A percentile compares a stretch with the other conserved stretches of the same genome.
These are phyloP conservation scores for Seiridium cupressi DNA, from an alignment of 2,329 filamentous ascomycete genomes.

Conservation along the genomic window DNA sequence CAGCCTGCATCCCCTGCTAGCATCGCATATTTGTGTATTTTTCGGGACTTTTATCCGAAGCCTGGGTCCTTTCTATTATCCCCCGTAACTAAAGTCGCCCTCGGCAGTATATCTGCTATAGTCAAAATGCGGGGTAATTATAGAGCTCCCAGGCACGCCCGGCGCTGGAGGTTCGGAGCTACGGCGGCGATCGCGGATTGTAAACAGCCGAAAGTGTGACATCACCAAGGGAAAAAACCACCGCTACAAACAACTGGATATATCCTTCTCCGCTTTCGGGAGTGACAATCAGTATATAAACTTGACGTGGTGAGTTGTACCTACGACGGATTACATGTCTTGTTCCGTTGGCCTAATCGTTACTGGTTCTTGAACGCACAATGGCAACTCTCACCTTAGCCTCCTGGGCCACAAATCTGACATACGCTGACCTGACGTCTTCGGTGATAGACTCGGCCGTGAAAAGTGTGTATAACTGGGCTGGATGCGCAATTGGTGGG, in stretches of 20 bases:
- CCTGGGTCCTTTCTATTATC: too few species aligned
- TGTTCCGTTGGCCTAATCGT: background rate
- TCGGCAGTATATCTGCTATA: too few species aligned
- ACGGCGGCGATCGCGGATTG: background rate
- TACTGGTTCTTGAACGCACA: too few species aligned
- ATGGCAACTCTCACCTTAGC: conserved; percentile 48
- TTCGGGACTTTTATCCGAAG: too few species aligned
- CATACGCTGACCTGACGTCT: conserved; percentile 35
- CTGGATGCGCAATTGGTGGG: conserved; percentile 51
- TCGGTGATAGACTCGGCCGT: conserved; percentile 41
- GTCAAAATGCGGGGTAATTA: background rate
- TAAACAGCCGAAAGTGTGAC: background rate
- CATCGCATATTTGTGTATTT: too few species aligned
- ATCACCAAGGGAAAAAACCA: background rate
- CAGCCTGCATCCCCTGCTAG: too few species aligned
- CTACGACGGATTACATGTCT: background rate
- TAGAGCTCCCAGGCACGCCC: background rate
- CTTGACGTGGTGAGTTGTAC: background rate
- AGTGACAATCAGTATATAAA: background rate
- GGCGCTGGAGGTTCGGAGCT: background rate
- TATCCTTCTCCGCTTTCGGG: background rate
- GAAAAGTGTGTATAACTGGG: conserved; percentile 52
- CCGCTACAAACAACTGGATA: background rate
- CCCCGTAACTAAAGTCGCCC: too few species aligned
- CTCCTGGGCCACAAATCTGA: conserved; percentile 42